A percentile compares a stretch with the other conserved stretches of the same genome.
phyloP scores from a whole-genome alignment of 2,329 filamentous ascomycete species.

The Cercospora canescens region DNA sequence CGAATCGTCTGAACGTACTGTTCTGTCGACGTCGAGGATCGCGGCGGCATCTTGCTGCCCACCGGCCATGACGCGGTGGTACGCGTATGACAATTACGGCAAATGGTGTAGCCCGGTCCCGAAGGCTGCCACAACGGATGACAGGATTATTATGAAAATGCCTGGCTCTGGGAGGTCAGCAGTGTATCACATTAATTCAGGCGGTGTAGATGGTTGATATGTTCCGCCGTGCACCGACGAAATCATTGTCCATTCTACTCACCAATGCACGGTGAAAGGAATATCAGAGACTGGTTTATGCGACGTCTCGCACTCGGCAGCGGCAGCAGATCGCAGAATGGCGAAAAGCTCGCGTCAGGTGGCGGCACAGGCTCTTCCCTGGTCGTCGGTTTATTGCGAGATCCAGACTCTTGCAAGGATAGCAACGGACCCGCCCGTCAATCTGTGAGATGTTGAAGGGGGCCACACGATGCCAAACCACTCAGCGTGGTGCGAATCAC shows the following conservation, averaged over 20 bases:
- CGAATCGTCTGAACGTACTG: not conserved
- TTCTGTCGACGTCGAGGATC: slow-evolving; percentile 3
- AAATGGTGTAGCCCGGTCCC: not conserved
- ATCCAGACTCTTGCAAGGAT: slow-evolving; percentile 10
- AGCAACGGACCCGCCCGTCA: too few species aligned
- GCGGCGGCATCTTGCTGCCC: not conserved
- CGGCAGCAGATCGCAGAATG: not conserved
- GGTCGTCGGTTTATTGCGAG: not conserved
- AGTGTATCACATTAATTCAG: not conserved
- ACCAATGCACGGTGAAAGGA: too few species aligned
- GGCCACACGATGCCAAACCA: not conserved
- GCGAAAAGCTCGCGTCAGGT: slow-evolving; percentile 1
- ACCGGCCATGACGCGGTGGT: not conserved
- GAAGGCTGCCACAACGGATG: not conserved
- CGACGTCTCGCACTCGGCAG: not conserved
- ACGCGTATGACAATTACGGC: not conserved
- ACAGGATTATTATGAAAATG: not conserved
- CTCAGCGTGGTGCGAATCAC: not conserved
- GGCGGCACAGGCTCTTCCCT: not conserved
- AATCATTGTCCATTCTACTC: not conserved
- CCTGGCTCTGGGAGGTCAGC: not conserved
- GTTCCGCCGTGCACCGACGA: too few species aligned
- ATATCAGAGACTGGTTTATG: too few species aligned
- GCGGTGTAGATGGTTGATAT: not conserved
- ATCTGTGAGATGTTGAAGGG: too few species aligned